phyloP scores from a whole-genome alignment of 345 rosid species.

The Syzygium grande region DNA sequence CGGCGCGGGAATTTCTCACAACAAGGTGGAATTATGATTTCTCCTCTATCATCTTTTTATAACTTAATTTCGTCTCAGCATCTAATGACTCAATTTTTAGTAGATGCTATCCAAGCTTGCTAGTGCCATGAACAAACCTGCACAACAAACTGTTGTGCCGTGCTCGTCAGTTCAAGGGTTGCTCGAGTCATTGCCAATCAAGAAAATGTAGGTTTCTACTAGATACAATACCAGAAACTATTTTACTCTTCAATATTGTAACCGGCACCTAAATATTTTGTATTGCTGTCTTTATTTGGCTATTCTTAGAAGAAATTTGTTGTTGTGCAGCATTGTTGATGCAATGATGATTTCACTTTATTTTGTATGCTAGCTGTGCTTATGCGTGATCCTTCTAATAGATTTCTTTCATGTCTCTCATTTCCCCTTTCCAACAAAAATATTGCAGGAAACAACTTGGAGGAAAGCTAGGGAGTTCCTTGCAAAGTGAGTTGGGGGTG shows the following conservation, averaged over 20 bases:
- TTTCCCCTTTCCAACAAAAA: background rate
- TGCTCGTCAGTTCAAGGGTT: slow-evolving; percentile 57
- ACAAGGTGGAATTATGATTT: slow-evolving; percentile 37
- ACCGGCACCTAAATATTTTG: background rate
- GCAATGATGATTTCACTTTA: background rate
- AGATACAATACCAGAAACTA: background rate
- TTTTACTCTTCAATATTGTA: background rate
- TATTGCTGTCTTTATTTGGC: background rate
- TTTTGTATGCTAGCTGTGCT: background rate
- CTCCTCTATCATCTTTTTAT: background rate
- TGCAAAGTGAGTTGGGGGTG: slow-evolving; percentile 65
- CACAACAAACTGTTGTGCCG: slow-evolving; percentile 96
- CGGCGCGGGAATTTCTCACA: slow-evolving; percentile 98
- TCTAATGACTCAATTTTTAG: background rate
- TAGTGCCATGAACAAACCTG: slow-evolving; percentile 94
- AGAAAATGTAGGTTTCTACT: slow-evolving; percentile 57
- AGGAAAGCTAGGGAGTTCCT: slow-evolving; percentile 81
- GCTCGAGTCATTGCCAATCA: slow-evolving; percentile 72
- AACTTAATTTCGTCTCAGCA: background rate
- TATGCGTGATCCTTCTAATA: background rate
- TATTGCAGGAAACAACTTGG: slow-evolving; percentile 89
- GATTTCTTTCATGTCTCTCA: background rate
- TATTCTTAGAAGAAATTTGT: background rate
- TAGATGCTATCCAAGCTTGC: slow-evolving; percentile 97
- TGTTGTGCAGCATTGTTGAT: background rate